These are phyloP conservation scores for Arthrobotrys conoides DNA, from an alignment of 2,329 filamentous ascomycete genomes.

Conservation along the genomic window DNA sequence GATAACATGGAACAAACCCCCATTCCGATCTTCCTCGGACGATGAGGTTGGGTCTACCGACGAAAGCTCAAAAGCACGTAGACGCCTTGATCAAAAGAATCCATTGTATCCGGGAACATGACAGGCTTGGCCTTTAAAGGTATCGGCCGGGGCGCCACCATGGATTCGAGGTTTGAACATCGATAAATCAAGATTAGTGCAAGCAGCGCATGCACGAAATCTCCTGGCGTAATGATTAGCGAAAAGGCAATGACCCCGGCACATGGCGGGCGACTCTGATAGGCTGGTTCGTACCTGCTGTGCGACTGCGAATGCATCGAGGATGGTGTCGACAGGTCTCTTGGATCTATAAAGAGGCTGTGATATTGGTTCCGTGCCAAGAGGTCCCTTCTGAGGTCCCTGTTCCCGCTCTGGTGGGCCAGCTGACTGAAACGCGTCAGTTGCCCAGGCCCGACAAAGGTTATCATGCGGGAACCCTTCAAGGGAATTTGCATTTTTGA, in stretches of 20 bases:
- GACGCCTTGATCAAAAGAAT: constrained; percentile 23
- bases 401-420: constrained; percentile 25
- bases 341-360: constrained; percentile 1
- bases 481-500: constrained; percentile 19
- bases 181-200: constrained; percentile 41
- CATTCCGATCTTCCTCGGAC: constrained; percentile 26
- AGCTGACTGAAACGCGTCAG: constrained; percentile 53
- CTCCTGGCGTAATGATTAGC: constrained; percentile 44
- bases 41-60: constrained; percentile 15
- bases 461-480: constrained; percentile 35
- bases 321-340: constrained; percentile 17
- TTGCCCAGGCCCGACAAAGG: constrained; percentile 39
- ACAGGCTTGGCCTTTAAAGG: constrained; percentile 24
- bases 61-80: constrained; percentile 5
- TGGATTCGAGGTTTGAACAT: constrained; percentile 20
- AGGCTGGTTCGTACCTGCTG: constrained; percentile 18
- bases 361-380: constrained; percentile 40
- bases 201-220: constrained; percentile 23
- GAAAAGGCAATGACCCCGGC: constrained; percentile 46
- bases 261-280: constrained; percentile 36
- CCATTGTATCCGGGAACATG: constrained; percentile 32
- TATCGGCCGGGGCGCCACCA: constrained; percentile 13
- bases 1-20: background rate
- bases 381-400: constrained; percentile 16
- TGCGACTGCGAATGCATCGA: constrained; percentile 37